phyloP scores from a whole-genome alignment of 192 early-diverging fungal genomes.

The Backusella australiensis region DNA sequence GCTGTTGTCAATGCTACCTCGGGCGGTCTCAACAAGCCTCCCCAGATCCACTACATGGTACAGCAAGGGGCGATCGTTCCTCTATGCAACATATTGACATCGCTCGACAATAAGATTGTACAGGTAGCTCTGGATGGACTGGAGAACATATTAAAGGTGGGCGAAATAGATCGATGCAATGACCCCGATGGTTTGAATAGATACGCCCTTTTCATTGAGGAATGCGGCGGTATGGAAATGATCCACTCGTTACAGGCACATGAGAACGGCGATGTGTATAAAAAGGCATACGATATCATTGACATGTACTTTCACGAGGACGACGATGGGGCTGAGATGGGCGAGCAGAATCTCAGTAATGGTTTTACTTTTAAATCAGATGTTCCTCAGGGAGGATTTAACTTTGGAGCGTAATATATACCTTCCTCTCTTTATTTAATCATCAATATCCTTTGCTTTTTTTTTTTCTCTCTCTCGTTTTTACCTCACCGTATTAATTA shows the following conservation, averaged over 20 bases:
- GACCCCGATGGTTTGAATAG: conserved; percentile 68
- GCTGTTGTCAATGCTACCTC: conserved; percentile 98
- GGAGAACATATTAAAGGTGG: conserved; percentile 97
- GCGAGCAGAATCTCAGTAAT: conserved; percentile 71
- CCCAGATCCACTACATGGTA: conserved; percentile 94
- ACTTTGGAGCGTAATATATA: conserved; percentile 55
- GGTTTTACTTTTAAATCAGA: conserved; percentile 76
- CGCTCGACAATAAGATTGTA: conserved; percentile 94
- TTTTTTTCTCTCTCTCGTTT: background rate
- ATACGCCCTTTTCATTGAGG: conserved; percentile 90
- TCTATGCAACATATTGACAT: conserved; percentile 87
- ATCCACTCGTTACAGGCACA: conserved; percentile 94
- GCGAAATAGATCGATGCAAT: conserved; percentile 77
- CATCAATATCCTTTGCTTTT: background rate
- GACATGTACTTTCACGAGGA: conserved; percentile 94
- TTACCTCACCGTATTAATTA: background rate
- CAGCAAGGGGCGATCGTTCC: conserved; percentile 92
- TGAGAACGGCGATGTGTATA: conserved; percentile 95
- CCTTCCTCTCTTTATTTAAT: too few relatives aligned
- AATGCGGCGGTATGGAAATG: conserved; percentile 93
- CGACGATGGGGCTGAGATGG: conserved; percentile 71
- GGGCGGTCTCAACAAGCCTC: conserved; percentile 85
- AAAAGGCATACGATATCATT: conserved; percentile 93
- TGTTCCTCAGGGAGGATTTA: conserved; percentile 78
- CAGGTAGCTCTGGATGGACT: conserved; percentile 96